Evolutionary conservation across 768 basidiomycete genomes (phyloP).

Genomic region (Boletus edulis): DNA sequence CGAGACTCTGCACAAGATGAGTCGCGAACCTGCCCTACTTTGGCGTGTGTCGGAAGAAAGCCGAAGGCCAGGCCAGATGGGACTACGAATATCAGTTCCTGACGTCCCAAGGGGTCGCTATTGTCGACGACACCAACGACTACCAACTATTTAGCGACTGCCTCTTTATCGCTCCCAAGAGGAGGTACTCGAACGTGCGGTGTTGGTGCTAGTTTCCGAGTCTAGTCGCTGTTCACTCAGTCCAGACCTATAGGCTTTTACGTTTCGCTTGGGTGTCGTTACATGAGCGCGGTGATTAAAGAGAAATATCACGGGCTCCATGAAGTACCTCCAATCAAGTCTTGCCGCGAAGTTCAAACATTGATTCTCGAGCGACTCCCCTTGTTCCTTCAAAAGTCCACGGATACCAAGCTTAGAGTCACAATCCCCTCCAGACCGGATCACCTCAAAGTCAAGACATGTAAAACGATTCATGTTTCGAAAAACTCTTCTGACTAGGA

Average conservation of each 20-base stretch:
- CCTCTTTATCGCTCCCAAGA: constrained; percentile 77
- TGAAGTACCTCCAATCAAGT: constrained; percentile 45
- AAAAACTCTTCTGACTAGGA: constrained; percentile 56
- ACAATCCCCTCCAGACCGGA: constrained; percentile 49
- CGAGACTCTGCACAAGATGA: constrained; percentile 54
- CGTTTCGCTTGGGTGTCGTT: constrained; percentile 65
- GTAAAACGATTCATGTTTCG: constrained; percentile 55
- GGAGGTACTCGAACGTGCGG: constrained; percentile 74
- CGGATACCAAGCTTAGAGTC: constrained; percentile 52
- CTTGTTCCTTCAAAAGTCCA: constrained; percentile 84
- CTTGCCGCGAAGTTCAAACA: constrained; percentile 47
- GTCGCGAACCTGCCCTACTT: constrained; percentile 67
- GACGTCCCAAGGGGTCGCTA: constrained; percentile 59
- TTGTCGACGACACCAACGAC: constrained; percentile 79
- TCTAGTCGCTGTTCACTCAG: not conserved
- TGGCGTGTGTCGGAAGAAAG: constrained; percentile 55
- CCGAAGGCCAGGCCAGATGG: constrained; percentile 60
- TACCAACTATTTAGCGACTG: constrained; percentile 71
- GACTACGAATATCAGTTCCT: constrained; percentile 66
- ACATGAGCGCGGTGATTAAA: constrained; percentile 65
- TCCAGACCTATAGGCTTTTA: constrained; percentile 59
- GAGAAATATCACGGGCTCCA: constrained; percentile 62
- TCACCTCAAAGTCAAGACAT: constrained; percentile 65
- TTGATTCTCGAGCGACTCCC: constrained; percentile 78
- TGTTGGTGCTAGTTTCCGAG: not conserved